These are phyloP conservation scores for Pythium myriotylum DNA, from an alignment of 352 stramenopile species.

Conservation along the genomic window DNA sequence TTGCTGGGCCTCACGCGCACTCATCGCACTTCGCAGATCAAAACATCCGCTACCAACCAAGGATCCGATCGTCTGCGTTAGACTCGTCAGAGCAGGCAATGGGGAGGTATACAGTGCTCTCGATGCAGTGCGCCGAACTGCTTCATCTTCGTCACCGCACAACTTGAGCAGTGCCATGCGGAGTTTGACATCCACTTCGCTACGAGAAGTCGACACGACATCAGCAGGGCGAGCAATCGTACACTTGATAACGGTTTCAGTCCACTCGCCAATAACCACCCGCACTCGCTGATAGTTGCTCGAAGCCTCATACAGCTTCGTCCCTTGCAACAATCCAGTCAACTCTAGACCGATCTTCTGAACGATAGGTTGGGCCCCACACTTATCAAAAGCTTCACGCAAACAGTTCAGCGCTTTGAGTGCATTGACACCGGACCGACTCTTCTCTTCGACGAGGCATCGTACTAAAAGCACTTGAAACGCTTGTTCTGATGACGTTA, in stretches of 20 bases:
- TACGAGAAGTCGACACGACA: background rate
- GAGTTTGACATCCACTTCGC: constrained; percentile 32
- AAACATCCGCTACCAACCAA: background rate
- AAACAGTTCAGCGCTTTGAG: constrained; percentile 68
- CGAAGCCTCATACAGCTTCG: constrained; percentile 57
- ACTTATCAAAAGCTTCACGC: constrained; percentile 39
- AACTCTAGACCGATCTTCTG: constrained; percentile 55
- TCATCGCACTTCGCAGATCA: constrained; percentile 43
- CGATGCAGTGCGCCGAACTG: constrained; percentile 7
- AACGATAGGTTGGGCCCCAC: constrained; percentile 31
- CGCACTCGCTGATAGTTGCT: constrained; percentile 72
- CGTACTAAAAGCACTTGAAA: constrained; percentile 80
- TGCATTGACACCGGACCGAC: constrained; percentile 52
- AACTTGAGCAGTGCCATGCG: constrained; percentile 67
- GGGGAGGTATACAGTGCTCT: constrained; percentile 24
- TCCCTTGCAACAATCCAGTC: constrained; percentile 50
- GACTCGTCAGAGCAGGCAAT: constrained; percentile 2
- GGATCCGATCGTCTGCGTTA: constrained; percentile 11
- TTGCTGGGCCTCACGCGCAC: constrained; percentile 36
- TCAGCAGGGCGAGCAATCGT: background rate
- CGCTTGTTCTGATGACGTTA: constrained; percentile 56
- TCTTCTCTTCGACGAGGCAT: constrained; percentile 58
- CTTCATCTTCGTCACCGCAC: constrained; percentile 26
- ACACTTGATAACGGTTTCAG: constrained; percentile 37
- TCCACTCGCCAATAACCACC: constrained; percentile 61